These are phyloP conservation scores for Cystobasidium ongulense DNA, from an alignment of 768 basidiomycete species.

Conservation along the genomic window DNA sequence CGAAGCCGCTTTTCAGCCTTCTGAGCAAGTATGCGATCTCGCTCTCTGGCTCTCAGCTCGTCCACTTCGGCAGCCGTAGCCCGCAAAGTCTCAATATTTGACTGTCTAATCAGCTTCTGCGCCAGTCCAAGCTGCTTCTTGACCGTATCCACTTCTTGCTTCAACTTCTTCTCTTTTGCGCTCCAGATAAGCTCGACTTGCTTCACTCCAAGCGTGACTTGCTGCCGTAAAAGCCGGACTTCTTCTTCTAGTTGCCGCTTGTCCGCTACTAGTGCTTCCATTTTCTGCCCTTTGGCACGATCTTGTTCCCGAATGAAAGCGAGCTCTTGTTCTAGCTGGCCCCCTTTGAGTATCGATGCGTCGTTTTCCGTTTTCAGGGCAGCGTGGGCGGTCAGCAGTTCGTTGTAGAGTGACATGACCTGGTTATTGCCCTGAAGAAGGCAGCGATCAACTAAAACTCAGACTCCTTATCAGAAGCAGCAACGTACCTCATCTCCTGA, in stretches of 20 bases:
- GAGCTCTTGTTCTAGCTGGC: conserved; percentile 7
- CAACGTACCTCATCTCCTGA: neutral
- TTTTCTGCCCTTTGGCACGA: neutral
- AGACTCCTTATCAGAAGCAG: neutral
- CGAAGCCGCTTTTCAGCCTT: neutral
- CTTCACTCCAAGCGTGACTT: neutral
- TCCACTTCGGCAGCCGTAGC: neutral
- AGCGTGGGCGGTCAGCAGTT: neutral
- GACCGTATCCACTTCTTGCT: neutral
- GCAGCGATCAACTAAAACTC: neutral
- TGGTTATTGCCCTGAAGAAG: neutral
- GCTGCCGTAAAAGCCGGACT: neutral
- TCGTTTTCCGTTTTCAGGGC: neutral
- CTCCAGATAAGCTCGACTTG: conserved; percentile 1
- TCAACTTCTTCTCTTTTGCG: conserved; percentile 1
- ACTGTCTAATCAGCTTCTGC: neutral
- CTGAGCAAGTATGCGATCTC: neutral
- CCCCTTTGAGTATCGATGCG: neutral
- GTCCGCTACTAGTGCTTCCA: neutral
- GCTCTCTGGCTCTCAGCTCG: neutral
- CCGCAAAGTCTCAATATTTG: neutral
- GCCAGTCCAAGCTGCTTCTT: neutral
- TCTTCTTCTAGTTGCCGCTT: conserved; percentile 4
- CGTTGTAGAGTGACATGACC: neutral
- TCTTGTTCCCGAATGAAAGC: neutral